Conservation (phyloP, 176 grass and related monocot genomes). For the Triticum aestivum region IWGSC_CS_RefSeq_v2.1 NC_057812.1:197915682-197916181, state of each 20-base stretch:
- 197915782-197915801: too few relatives aligned
- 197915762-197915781: too few relatives aligned
- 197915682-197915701: too few relatives aligned
- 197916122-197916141: conserved; percentile 49
- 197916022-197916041: neutral
- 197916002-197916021: neutral
- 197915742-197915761: too few relatives aligned
- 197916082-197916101: neutral
- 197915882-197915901: neutral
- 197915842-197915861: neutral
- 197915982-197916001: neutral
- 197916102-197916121: neutral
- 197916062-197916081: neutral
- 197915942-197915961: neutral
- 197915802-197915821: too few relatives aligned
- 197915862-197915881: neutral
- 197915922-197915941: neutral
- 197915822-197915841: too few relatives aligned
- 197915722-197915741: too few relatives aligned
- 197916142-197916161: conserved; percentile 48
- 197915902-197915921: neutral
- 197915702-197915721: too few relatives aligned
- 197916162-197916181: conserved; percentile 61
- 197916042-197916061: neutral
- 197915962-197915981: neutral